These are phyloP conservation scores for Xylaria sp. DNA, from an alignment of 2,329 filamentous ascomycete genomes.

Conservation along the genomic window DNA sequence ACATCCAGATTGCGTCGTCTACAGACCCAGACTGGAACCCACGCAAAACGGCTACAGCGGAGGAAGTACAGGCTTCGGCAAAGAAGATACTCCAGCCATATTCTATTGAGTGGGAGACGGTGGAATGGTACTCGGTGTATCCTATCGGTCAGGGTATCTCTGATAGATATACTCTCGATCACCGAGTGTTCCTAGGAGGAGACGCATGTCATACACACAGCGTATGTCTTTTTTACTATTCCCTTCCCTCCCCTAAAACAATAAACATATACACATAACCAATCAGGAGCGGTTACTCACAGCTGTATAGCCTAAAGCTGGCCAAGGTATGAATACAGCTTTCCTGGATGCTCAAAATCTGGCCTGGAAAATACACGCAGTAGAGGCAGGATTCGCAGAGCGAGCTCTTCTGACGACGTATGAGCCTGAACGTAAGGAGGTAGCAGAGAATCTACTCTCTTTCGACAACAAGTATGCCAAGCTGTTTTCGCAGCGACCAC, in stretches of 20 bases:
- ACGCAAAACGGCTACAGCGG: conserved; percentile 69
- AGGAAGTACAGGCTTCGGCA: conserved; percentile 72
- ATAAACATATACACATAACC: not conserved
- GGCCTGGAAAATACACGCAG: conserved; percentile 95
- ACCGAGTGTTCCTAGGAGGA: conserved; percentile 78
- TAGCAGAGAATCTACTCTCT: conserved; percentile 83
- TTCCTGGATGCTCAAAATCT: conserved; percentile 87
- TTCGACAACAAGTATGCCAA: conserved; percentile 93
- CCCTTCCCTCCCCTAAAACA: not conserved
- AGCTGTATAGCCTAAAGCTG: conserved; percentile 75
- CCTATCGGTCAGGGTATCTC: conserved; percentile 80
- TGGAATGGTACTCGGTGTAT: conserved; percentile 81
- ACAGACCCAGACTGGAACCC: conserved; percentile 70
- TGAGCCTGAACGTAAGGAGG: conserved; percentile 83
- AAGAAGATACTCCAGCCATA: conserved; percentile 74
- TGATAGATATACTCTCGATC: conserved; percentile 72
- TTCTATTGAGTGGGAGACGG: conserved; percentile 71
- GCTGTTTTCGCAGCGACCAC: conserved; percentile 83
- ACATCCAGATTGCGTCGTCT: conserved; percentile 73
- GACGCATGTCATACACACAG: conserved; percentile 85
- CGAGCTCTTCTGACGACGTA: conserved; percentile 84
- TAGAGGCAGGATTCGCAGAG: conserved; percentile 82
- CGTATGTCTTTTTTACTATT: conserved; percentile 55
- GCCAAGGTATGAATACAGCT: conserved; percentile 83
- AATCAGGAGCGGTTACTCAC: conserved; percentile 15